Base-by-base conservation (phyloP, 2,329 filamentous ascomycete genomes). In the Chaetomium globosum region DNA sequence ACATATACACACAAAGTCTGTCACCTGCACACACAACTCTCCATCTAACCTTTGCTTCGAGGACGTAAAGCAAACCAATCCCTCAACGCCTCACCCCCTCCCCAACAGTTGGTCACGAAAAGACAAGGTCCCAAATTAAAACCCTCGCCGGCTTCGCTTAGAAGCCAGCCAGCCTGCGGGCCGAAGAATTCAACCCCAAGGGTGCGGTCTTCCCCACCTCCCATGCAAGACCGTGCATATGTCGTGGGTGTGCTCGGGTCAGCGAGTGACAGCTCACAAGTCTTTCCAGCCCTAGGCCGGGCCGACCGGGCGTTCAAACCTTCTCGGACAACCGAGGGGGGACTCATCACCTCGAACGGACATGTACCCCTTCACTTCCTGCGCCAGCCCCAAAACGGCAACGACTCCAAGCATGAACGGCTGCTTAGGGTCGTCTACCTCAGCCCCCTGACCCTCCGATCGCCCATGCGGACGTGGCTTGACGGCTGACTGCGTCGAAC, bases 71-170 rank as follows among this genome's bases (percentile, higher is more conserved):
- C n/a, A 48, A 23, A 48, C 46, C 46, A 48, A 48, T 48, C 46
- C n/a, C 46, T 7, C 46, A 12, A 23, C 46, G 46, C 46, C n/a
- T 48, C 46, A 9, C 46, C 46, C 21, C 21, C 46, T 23, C 46
- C 43, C 13, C 43, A 48, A 30, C 49, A 52, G 21, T 23, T 13
- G 16, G 21, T 23, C 51, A 26, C 51, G 8, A 53, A 53, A 53
- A 9, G 8, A 16, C 51, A 28, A 31, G 21, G 10, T 53, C 51
- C 19, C 51, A 53, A 26, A 53, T 53, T 26, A 26, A 31, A 53
- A 53, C 23, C 26, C 21, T 53, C 51, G 51, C 51, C 51, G 51
- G 51, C 51, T 23, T 57, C 55, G 39, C 28, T 57, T 46, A 23
- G 13, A 19, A 43, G 13, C 13, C 55, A 28, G 33, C 21, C 16